phyloP scores from a whole-genome alignment of 2,329 filamentous ascomycete species.

The Byssothecium circinans region DNA sequence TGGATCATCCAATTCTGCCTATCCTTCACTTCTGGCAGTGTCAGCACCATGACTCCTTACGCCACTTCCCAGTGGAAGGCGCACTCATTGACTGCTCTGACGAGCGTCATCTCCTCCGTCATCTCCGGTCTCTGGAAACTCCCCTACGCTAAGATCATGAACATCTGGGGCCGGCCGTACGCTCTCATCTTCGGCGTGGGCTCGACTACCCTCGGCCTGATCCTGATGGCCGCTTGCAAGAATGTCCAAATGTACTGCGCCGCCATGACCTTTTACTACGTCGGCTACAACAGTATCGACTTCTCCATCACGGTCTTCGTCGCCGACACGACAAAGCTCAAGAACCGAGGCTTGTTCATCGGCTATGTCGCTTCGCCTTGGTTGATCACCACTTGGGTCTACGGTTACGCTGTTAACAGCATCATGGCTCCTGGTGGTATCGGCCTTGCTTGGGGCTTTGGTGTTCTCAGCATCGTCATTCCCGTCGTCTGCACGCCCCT shows the following conservation, averaged over 20 bases:
- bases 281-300: slow-evolving; percentile 62
- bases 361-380: slow-evolving; percentile 47
- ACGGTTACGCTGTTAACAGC: slow-evolving; percentile 26
- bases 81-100: slow-evolving; percentile 44
- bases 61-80: slow-evolving; percentile 44
- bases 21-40: slow-evolving; percentile 47
- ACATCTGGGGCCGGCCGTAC: slow-evolving; percentile 47
- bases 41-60: slow-evolving; percentile 44
- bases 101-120: slow-evolving; percentile 42
- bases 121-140: slow-evolving; percentile 46
- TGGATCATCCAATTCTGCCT: slow-evolving; percentile 52
- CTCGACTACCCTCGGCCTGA: slow-evolving; percentile 49
- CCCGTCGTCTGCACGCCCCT: slow-evolving; percentile 64
- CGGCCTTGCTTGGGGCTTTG: slow-evolving; percentile 68
- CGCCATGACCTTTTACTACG: slow-evolving; percentile 67
- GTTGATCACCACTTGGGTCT: slow-evolving; percentile 37
- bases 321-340: slow-evolving; percentile 67
- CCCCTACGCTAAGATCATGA: slow-evolving; percentile 48
- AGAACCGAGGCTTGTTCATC: slow-evolving; percentile 64
- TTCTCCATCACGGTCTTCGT: slow-evolving; percentile 68
- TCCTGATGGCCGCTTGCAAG: slow-evolving; percentile 68
- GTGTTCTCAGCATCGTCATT: slow-evolving; percentile 65
- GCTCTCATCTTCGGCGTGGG: slow-evolving; percentile 41
- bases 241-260: slow-evolving; percentile 65
- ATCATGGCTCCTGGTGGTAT: slow-evolving; percentile 52